Conservation (phyloP, 2,329 filamentous ascomycete genomes). For the Fusarium falciforme region DNA sequence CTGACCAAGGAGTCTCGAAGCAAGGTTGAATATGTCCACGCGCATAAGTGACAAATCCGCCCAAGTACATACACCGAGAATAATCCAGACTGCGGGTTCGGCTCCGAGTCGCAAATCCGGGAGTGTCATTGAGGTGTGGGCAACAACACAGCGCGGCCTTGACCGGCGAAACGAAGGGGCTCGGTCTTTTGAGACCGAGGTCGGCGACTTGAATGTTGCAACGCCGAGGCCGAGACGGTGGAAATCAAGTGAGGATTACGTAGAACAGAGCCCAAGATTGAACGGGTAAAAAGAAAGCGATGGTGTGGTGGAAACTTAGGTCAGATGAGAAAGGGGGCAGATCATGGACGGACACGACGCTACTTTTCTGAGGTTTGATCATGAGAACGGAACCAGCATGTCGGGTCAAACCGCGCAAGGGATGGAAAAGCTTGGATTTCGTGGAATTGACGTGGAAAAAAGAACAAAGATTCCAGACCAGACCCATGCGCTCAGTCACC, state of each 20-base stretch:
- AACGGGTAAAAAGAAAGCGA: background rate
- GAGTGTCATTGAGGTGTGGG: background rate
- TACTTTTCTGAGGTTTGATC: conserved; percentile 6
- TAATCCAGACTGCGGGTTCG: background rate
- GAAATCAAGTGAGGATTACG: background rate
- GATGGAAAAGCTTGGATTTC: background rate
- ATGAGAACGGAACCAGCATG: conserved; percentile 3
- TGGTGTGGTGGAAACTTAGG: conserved; percentile 6
- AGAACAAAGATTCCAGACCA: background rate
- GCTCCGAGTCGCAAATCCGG: conserved; percentile 19
- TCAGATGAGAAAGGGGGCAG: conserved; percentile 4
- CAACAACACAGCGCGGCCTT: background rate
- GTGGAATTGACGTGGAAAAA: background rate
- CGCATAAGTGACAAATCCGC: background rate
- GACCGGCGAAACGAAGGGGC: background rate
- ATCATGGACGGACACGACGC: background rate
- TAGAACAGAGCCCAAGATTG: background rate
- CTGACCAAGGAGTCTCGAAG: background rate
- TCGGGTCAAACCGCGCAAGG: background rate
- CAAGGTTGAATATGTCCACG: conserved; percentile 3
- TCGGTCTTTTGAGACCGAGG: background rate
- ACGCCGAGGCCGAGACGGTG: background rate
- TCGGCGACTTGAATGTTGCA: background rate
- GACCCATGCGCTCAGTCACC: background rate
- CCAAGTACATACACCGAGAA: background rate